A percentile compares a stretch with the other conserved stretches of the same genome.
Evolutionary conservation across 2,329 filamentous ascomycete genomes (phyloP).

Genomic region (Beauveria bassiana): DNA sequence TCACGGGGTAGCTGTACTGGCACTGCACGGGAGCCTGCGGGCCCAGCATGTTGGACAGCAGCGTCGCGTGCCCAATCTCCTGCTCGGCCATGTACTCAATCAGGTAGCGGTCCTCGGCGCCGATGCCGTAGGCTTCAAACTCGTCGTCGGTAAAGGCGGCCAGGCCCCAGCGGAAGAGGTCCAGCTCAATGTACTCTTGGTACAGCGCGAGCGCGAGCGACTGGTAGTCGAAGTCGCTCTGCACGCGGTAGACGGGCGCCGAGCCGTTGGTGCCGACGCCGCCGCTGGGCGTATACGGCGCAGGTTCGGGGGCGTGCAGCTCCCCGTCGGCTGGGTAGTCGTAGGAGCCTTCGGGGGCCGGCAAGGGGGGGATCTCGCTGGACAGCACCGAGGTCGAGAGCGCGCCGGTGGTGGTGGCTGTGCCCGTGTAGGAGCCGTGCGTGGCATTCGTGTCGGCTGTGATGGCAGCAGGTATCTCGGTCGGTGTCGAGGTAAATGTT

Average conservation of each 20-base stretch:
- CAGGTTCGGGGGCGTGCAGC: constrained; percentile 59
- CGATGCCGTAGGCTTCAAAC: constrained; percentile 61
- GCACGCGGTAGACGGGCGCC: constrained; percentile 62
- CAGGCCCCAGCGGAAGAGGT: constrained; percentile 72
- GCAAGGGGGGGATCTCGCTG: constrained; percentile 36
- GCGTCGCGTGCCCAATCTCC: constrained; percentile 68
- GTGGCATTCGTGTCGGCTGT: not conserved
- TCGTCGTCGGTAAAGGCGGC: constrained; percentile 60
- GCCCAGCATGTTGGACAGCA: constrained; percentile 72
- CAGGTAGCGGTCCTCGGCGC: constrained; percentile 59
- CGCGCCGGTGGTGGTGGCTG: constrained; percentile 62
- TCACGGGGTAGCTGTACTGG: constrained; percentile 74
- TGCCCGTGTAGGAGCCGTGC: constrained; percentile 62
- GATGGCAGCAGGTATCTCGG: not conserved
- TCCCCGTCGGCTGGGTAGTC: constrained; percentile 65
- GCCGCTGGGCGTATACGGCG: constrained; percentile 64
- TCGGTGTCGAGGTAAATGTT: not conserved
- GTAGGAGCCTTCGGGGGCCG: constrained; percentile 46
- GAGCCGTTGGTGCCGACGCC: constrained; percentile 74
- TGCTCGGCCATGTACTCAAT: constrained; percentile 72
- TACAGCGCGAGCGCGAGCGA: constrained; percentile 68
- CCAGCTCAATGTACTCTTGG: constrained; percentile 79
- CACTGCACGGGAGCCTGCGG: constrained; percentile 62
- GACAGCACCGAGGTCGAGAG: constrained; percentile 50
- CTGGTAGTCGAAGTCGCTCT: constrained; percentile 78